Evolutionary conservation across 345 rosid genomes (phyloP).

Genomic region (sweet orange (Citrus sinensis)): DNA sequence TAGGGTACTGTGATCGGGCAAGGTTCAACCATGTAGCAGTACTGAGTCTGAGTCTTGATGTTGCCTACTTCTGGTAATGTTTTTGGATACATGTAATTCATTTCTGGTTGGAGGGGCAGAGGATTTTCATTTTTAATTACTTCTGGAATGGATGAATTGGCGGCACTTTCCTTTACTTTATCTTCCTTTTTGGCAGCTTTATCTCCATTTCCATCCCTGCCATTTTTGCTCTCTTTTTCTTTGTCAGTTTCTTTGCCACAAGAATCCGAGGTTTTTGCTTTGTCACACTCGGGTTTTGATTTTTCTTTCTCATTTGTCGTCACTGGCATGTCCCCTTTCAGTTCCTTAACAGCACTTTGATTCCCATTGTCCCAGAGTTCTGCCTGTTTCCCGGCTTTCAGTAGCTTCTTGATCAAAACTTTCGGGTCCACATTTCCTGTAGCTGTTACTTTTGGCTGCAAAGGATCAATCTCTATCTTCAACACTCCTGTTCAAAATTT

Average conservation of each 20-base stretch:
- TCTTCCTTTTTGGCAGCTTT: slow-evolving; percentile 15
- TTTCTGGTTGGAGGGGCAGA: slow-evolving; percentile 1
- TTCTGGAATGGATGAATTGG: slow-evolving; percentile 6
- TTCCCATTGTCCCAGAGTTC: slow-evolving; percentile 28
- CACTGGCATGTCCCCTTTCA: slow-evolving; percentile 11
- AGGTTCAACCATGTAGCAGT: slow-evolving; percentile 30
- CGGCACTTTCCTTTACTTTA: slow-evolving; percentile 2
- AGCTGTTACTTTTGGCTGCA: slow-evolving; percentile 44
- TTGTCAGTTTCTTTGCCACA: slow-evolving; percentile 8
- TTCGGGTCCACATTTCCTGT: slow-evolving; percentile 42
- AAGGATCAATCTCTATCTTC: slow-evolving; percentile 42
- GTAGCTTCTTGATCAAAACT: slow-evolving; percentile 38
- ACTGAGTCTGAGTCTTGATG: slow-evolving; percentile 16
- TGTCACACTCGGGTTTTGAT: slow-evolving; percentile 14
- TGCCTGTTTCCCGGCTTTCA: slow-evolving; percentile 52
- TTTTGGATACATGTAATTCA: slow-evolving; percentile 16
- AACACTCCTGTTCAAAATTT: slow-evolving; percentile 40
- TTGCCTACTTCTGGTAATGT: slow-evolving; percentile 10
- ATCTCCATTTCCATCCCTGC: slow-evolving; percentile 4
- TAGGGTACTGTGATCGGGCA: slow-evolving; percentile 30
- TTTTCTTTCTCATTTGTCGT: slow-evolving; percentile 17
- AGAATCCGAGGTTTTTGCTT: slow-evolving; percentile 13
- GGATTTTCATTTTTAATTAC: slow-evolving; percentile 11
- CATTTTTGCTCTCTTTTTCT: slow-evolving; percentile 7
- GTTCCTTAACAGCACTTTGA: slow-evolving; percentile 23